A percentile compares a stretch with the other conserved stretches of the same genome.
Evolutionary conservation across 768 basidiomycete genomes (phyloP).

Genomic region (Tricholoma bakamatsutake): DNA sequence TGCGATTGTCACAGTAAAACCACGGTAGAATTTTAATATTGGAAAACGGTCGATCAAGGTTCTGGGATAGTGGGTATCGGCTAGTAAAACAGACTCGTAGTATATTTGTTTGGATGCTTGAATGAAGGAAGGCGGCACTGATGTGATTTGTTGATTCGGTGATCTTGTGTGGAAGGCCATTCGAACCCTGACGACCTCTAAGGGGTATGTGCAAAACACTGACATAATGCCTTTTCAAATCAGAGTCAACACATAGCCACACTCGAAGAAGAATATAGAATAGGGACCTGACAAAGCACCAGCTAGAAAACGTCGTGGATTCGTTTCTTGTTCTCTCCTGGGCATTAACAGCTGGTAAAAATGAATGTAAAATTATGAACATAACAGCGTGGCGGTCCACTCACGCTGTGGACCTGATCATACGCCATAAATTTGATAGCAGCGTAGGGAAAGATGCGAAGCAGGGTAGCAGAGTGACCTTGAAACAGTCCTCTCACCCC

Average conservation of each 20-base stretch:
- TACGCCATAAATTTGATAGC: slow-evolving; percentile 97
- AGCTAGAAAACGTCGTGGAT: slow-evolving; percentile 72
- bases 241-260: not conserved
- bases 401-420: slow-evolving; percentile 77
- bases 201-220: slow-evolving; percentile 89
- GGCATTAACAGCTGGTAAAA: slow-evolving; percentile 60
- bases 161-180: slow-evolving; percentile 78
- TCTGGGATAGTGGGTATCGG: slow-evolving; percentile 18
- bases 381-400: slow-evolving; percentile 14
- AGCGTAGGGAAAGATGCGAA: slow-evolving; percentile 95
- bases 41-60: slow-evolving; percentile 57
- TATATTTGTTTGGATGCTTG: slow-evolving; percentile 63
- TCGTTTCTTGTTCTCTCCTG: slow-evolving; percentile 70
- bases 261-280: not conserved
- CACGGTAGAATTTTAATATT: slow-evolving; percentile 89
- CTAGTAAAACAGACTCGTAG: slow-evolving; percentile 44
- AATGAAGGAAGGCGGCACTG: slow-evolving; percentile 43
- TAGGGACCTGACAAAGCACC: slow-evolving; percentile 83
- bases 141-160: slow-evolving; percentile 16
- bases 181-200: slow-evolving; percentile 93
- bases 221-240: slow-evolving; percentile 65
- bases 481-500: slow-evolving; percentile 85
- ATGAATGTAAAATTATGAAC: slow-evolving; percentile 2
- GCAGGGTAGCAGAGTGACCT: slow-evolving; percentile 92
- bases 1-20: slow-evolving; percentile 86